Percentiles rank a stretch among this genome's conserved stretches.
phyloP scores from a whole-genome alignment of 805 yeast genomes.

The Spencermartinsiella europaea region DNA sequence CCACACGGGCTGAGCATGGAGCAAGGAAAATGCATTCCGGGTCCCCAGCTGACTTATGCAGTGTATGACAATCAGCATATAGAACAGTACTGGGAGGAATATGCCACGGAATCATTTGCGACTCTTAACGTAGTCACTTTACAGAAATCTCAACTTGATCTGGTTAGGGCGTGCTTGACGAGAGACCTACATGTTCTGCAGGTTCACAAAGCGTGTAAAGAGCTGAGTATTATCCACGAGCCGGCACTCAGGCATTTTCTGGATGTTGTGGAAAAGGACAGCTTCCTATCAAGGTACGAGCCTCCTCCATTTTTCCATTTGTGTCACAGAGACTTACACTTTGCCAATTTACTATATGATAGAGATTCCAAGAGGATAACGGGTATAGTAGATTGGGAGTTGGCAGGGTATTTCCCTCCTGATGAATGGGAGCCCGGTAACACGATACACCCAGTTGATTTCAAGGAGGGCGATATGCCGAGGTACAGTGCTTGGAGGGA shows the following conservation, averaged over 20 bases:
- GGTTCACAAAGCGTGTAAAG: not conserved
- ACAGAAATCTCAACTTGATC: not conserved
- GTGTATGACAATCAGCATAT: conserved; percentile 1
- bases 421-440: conserved; percentile 9
- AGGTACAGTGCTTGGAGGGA: not conserved
- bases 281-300: not conserved
- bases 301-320: not conserved
- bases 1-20: not conserved
- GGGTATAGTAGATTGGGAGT: conserved; percentile 5
- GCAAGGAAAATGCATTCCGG: not conserved
- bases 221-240: not conserved
- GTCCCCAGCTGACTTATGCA: conserved; percentile 1
- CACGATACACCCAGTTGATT: conserved; percentile 1
- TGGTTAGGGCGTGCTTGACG: not conserved
- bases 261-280: not conserved
- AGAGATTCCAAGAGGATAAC: not conserved
- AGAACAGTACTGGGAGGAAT: not conserved
- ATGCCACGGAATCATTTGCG: not conserved
- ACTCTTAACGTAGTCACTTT: not conserved
- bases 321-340: conserved; percentile 5
- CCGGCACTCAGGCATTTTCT: not conserved
- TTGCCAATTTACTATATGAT: conserved; percentile 2
- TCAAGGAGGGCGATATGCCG: not conserved
- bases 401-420: conserved; percentile 5
- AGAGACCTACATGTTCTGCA: not conserved